Evolutionary conservation across 176 grass and related monocot species (phyloP).

Genomic region (Dendrocalamus sinicus): DNA sequence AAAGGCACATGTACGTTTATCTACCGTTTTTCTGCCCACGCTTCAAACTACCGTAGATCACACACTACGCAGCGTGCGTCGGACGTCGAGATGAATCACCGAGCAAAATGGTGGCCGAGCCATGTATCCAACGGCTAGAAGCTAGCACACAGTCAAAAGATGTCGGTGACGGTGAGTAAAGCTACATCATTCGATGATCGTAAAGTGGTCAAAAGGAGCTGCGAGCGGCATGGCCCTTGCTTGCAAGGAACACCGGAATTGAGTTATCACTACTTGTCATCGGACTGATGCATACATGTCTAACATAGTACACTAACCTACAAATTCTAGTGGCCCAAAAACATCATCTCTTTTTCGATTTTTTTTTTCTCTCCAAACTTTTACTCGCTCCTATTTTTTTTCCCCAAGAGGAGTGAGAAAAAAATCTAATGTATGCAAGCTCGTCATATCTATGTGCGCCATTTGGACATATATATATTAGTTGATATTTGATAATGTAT

Average conservation of each 20-base stretch:
- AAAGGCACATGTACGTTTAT: background rate
- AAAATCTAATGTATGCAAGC: too few relatives aligned
- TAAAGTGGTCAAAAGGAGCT: slow-evolving; percentile 12
- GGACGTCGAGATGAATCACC: background rate
- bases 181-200: background rate
- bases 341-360: too few relatives aligned
- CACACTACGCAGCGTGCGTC: background rate
- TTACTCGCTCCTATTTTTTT: too few relatives aligned
- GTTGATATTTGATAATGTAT: background rate
- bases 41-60: background rate
- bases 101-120: background rate
- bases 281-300: background rate
- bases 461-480: background rate
- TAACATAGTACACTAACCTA: too few relatives aligned
- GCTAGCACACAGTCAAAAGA: background rate
- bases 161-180: background rate
- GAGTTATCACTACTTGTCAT: background rate
- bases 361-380: too few relatives aligned
- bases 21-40: background rate
- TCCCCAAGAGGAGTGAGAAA: too few relatives aligned
- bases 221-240: background rate
- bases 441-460: too few relatives aligned
- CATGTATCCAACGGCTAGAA: background rate
- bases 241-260: background rate
- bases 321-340: too few relatives aligned